Base-by-base conservation (phyloP, 306 rosid species). In the Ormosia emarginata region DNA sequence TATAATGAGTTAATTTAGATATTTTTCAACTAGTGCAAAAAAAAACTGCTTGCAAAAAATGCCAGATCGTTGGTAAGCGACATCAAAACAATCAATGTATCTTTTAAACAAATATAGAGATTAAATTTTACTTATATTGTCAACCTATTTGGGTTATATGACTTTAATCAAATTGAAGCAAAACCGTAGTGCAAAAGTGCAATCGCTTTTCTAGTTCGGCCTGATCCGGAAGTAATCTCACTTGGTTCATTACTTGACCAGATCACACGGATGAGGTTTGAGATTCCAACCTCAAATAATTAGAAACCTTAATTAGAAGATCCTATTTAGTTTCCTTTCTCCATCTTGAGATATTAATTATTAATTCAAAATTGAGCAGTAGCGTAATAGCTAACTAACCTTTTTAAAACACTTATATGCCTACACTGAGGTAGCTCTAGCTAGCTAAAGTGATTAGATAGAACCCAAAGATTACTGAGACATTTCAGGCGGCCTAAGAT, bases 401-500 rank as follows among this genome's bases (percentile, higher is more conserved):
- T 62, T 62, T 13, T 58, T 41, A 46, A 40, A 79, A 40, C 29
- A 15, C 2, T 36, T 12, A 68, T 14, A 56, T 67, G 29, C 39
- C 66, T 67, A 80, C 3, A 34, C 6, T 14, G 33, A 67, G 69
- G 73, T 73, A 76, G 67, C 30, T 46, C 1, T 67, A 67, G 78
- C 17, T 71, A 69, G 85, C 77, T 82, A 67, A 72, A 59, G 87
- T 67, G 80, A 86, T 80, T 79, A 62, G 84, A 83, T 58, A 73
- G 87, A 87, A 80, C 81, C 86, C 85, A 71, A 83, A 71, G 85
- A 68, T 57, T 80, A 36, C 77, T 15, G 78, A 44, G 80, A 83
- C 89, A 79, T 76, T 75, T 77, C 83, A 79, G 75, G 87, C 84
- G 78, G 87, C 89, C 89, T 83, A 86, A 80, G 79, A 40, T n/a